Evolutionary conservation across 2,329 filamentous ascomycete species (phyloP).

Genomic region (Epichloe glyceriae): DNA sequence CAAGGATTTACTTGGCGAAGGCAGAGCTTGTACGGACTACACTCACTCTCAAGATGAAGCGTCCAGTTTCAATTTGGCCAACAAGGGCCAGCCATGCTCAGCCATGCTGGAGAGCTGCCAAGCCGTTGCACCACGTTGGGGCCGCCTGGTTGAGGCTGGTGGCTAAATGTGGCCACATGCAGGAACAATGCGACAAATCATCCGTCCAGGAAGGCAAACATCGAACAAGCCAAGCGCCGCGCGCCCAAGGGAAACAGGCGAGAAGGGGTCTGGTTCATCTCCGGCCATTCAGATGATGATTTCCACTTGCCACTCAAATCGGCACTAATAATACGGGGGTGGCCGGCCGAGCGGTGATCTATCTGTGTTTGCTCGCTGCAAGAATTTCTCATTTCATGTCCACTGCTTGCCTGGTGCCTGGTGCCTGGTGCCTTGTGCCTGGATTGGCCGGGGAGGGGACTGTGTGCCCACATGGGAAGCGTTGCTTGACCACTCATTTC

Average conservation of each 20-base stretch:
- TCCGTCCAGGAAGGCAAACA: slow-evolving; percentile 11
- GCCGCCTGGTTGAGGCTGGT: not conserved
- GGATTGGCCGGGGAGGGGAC: too few relatives aligned
- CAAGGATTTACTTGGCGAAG: too few relatives aligned
- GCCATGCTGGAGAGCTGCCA: too few relatives aligned
- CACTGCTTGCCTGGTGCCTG: not conserved
- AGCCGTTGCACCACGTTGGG: too few relatives aligned
- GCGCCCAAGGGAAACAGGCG: not conserved
- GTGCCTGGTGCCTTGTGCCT: too few relatives aligned
- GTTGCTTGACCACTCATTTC: not conserved
- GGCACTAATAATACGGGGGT: not conserved
- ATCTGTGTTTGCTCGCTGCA: not conserved
- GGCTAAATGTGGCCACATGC: slow-evolving; percentile 9
- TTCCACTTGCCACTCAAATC: not conserved
- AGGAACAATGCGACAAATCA: slow-evolving; percentile 16
- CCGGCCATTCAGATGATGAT: not conserved
- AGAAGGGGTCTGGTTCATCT: not conserved
- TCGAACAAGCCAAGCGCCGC: not conserved
- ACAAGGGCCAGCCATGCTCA: too few relatives aligned
- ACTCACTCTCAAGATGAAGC: too few relatives aligned
- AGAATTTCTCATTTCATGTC: not conserved
- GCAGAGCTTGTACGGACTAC: too few relatives aligned
- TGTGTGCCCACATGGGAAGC: not conserved
- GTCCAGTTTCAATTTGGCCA: too few relatives aligned
- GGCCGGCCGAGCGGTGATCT: not conserved